phyloP scores from a whole-genome alignment of 768 basidiomycete genomes.

The Phaeolepiota aurea region DNA sequence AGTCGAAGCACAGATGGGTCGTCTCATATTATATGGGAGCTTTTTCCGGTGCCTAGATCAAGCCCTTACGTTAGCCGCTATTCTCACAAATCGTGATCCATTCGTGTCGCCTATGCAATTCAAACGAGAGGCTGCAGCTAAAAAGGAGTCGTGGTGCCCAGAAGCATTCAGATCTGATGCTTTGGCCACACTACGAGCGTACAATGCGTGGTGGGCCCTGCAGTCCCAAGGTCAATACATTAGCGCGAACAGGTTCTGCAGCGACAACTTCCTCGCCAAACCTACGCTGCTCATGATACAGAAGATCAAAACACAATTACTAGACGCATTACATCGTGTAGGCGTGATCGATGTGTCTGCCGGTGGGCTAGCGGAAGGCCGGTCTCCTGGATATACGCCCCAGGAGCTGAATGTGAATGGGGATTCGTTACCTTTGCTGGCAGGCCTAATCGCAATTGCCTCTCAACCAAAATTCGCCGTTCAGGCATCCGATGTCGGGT shows the following conservation, averaged over 20 bases:
- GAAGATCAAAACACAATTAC: conserved; percentile 70
- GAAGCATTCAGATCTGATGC: conserved; percentile 79
- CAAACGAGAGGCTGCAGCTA: conserved; percentile 59
- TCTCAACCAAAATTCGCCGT: conserved; percentile 89
- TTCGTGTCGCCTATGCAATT: conserved; percentile 79
- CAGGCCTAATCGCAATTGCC: conserved; percentile 78
- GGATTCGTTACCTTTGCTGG: conserved; percentile 68
- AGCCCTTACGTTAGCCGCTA: conserved; percentile 84
- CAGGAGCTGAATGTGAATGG: conserved; percentile 62
- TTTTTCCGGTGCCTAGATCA: conserved; percentile 91
- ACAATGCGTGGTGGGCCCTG: conserved; percentile 71
- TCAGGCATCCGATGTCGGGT: conserved; percentile 54
- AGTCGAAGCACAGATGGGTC: conserved; percentile 84
- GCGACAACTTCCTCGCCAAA: conserved; percentile 82
- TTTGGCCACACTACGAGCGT: conserved; percentile 72
- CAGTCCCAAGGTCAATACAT: conserved; percentile 58
- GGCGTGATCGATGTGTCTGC: conserved; percentile 80
- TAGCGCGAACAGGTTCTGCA: conserved; percentile 67
- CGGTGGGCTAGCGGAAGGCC: conserved; percentile 39
- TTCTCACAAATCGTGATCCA: conserved; percentile 84
- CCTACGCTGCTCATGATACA: conserved; percentile 77
- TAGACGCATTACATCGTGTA: conserved; percentile 68
- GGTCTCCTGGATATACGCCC: conserved; percentile 39
- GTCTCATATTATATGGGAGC: conserved; percentile 81
- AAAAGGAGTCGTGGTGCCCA: conserved; percentile 75